Base-by-base conservation (phyloP, 1,284 basidiomycete genomes). In the Pyrrhoderma lamaoense region DNA sequence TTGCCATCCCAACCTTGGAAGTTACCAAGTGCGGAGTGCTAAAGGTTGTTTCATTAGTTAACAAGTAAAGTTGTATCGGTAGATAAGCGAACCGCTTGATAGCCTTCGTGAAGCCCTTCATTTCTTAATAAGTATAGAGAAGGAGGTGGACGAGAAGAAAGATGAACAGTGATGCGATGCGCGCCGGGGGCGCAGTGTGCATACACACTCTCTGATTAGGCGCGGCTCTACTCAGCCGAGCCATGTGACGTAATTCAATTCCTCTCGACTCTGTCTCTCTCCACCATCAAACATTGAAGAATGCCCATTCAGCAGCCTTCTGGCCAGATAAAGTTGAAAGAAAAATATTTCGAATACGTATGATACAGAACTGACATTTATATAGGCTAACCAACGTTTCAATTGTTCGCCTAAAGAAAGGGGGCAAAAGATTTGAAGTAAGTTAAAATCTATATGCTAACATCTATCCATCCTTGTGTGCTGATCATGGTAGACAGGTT, bases 371-470 rank as follows among this genome's bases (percentile, higher is more conserved):
- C 34, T 58, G 49, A 40, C 52, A 53, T 38, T 25, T 51, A 25
- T 31, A 14, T 61, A 93, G 90, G 67, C 74, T 98, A 42, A 98
- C 95, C 3, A 98, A 98, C 66, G 94, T 98, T 48, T 95, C 93
- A 36, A 80, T 98, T 64, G 94, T 99, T 27, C 83, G 93, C 42
- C 75, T 97, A 47, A 96, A 93, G 73, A 97, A 97, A 67, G 92
- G 87, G 42, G 96, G 96, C 25, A 98, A 98, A 70, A 83, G 96
- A 47, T 99, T 97, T 67, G 96, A 99, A 77, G 91, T 90, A 57
- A 47, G 70, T 60, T 42, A 31, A 11, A 31, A 11, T n/a, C 40
- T 23, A 16, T 18, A 16, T 16, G 3, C 18, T 22, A 31, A 34
- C 48, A n/a, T 40, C 37, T n/a, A 16, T 42, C 48, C 36, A 54